Evolutionary conservation across 2,329 filamentous ascomycete species (phyloP).

Genomic region (Knufia fluminis): DNA sequence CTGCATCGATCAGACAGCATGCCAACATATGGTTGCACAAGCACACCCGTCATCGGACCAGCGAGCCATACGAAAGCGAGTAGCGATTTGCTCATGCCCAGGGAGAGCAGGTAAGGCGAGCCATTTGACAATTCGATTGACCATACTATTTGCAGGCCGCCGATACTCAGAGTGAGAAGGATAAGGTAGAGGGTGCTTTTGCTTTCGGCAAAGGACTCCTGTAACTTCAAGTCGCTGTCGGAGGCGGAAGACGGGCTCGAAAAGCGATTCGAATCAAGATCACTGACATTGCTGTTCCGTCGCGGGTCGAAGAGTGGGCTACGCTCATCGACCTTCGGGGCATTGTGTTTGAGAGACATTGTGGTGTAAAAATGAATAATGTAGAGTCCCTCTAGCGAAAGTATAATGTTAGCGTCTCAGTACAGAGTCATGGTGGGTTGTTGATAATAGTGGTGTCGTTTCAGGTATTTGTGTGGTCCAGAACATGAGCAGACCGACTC

Average conservation of each 20-base stretch:
- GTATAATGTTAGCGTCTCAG: not conserved
- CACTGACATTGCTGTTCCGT: slow-evolving; percentile 10
- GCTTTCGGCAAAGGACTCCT: slow-evolving; percentile 28
- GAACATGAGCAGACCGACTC: not conserved
- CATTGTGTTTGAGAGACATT: slow-evolving; percentile 18
- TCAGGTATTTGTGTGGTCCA: not conserved
- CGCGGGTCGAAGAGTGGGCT: slow-evolving; percentile 19
- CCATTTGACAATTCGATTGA: slow-evolving; percentile 90
- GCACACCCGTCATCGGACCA: slow-evolving; percentile 65
- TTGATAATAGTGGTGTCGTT: not conserved
- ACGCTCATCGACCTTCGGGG: slow-evolving; percentile 16
- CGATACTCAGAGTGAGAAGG: slow-evolving; percentile 75
- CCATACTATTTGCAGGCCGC: slow-evolving; percentile 89
- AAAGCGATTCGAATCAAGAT: slow-evolving; percentile 10
- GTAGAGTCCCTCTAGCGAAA: not conserved
- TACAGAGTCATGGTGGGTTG: not conserved
- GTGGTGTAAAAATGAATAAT: not conserved
- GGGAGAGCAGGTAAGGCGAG: slow-evolving; percentile 70
- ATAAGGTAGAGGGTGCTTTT: slow-evolving; percentile 82
- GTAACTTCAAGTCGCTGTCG: slow-evolving; percentile 7
- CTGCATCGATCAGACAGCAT: slow-evolving; percentile 73
- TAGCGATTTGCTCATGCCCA: slow-evolving; percentile 72
- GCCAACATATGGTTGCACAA: slow-evolving; percentile 76
- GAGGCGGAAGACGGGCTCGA: slow-evolving; percentile 7
- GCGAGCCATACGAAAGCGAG: slow-evolving; percentile 81